A percentile compares a stretch with the other conserved stretches of the same genome.
These are phyloP conservation scores for Podaxis rugospora DNA, from an alignment of 768 basidiomycete species.

Conservation along the genomic window DNA sequence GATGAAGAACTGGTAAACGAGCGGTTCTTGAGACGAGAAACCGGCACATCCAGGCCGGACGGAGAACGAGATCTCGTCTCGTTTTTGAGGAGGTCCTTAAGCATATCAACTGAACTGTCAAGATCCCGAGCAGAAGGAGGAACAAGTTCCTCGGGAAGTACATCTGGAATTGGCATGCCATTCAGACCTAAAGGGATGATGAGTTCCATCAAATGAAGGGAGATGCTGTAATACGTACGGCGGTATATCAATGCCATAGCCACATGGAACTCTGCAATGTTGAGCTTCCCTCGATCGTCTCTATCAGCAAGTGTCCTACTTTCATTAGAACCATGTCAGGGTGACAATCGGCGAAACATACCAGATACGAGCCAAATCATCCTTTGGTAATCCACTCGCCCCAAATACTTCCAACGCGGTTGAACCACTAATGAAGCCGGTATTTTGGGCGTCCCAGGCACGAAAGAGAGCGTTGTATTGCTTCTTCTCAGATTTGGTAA, in stretches of 20 bases:
- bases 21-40: conserved; percentile 63
- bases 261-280: conserved; percentile 94
- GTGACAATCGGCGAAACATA: conserved; percentile 32
- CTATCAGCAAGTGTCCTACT: conserved; percentile 86
- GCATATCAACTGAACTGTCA: conserved; percentile 81
- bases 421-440: conserved; percentile 82
- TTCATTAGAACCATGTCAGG: conserved; percentile 2
- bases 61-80: conserved; percentile 76
- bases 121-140: conserved; percentile 91
- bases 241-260: conserved; percentile 99
- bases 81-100: conserved; percentile 83
- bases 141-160: conserved; percentile 83
- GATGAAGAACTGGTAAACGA: conserved; percentile 60
- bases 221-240: conserved; percentile 49
- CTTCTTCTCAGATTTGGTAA: conserved; percentile 90
- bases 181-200: conserved; percentile 63
- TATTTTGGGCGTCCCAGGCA: conserved; percentile 83
- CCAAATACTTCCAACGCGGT: conserved; percentile 92
- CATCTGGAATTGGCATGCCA: conserved; percentile 85
- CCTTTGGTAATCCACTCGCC: conserved; percentile 82
- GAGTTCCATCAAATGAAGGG: conserved; percentile 1
- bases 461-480: conserved; percentile 95
- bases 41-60: conserved; percentile 41
- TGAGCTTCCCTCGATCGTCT: conserved; percentile 93
- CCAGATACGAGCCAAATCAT: conserved; percentile 94